These are phyloP conservation scores for Cucumis melo DNA, from an alignment of 306 rosid genomes.

Conservation along the genomic window DNA sequence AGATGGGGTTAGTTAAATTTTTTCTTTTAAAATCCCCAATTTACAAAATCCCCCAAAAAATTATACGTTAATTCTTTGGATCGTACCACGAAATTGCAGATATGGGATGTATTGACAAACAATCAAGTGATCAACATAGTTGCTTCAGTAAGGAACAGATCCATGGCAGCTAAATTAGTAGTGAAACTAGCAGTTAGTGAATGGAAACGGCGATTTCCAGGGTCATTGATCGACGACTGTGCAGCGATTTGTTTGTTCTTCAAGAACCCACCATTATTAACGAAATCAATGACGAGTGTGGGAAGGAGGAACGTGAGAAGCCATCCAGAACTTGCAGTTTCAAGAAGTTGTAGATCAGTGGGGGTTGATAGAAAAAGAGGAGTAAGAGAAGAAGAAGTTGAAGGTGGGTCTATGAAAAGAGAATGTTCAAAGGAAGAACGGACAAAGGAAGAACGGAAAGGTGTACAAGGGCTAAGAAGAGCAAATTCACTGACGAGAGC, in stretches of 20 bases:
- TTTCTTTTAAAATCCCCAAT: not conserved
- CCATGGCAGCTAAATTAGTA: slow-evolving; percentile 50
- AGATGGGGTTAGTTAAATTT: slow-evolving; percentile 67
- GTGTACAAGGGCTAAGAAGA: slow-evolving; percentile 32
- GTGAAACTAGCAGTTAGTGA: slow-evolving; percentile 50
- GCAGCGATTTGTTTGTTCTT: slow-evolving; percentile 59
- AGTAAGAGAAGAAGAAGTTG: not conserved
- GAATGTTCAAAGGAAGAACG: slow-evolving; percentile 21
- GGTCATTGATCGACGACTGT: slow-evolving; percentile 57
- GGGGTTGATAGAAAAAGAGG: not conserved
- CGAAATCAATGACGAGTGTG: not conserved
- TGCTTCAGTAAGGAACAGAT: slow-evolving; percentile 47
- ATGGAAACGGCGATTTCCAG: slow-evolving; percentile 52
- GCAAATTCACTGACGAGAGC: slow-evolving; percentile 29
- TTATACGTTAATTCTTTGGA: not conserved
- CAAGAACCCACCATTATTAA: slow-evolving; percentile 19
- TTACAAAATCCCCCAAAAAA: not conserved
- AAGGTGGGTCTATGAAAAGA: not conserved
- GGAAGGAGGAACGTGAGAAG: not conserved
- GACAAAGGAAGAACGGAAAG: slow-evolving; percentile 35
- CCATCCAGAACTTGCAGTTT: slow-evolving; percentile 9
- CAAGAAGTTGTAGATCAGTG: slow-evolving; percentile 6
- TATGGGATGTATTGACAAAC: slow-evolving; percentile 86
- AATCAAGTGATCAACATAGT: slow-evolving; percentile 61
- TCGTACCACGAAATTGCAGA: slow-evolving; percentile 20